Percentiles rank a stretch among this genome's conserved stretches.
These are phyloP conservation scores for Cetradonia linearis DNA, from an alignment of 495 filamentous ascomycete genomes.

Conservation along the genomic window DNA sequence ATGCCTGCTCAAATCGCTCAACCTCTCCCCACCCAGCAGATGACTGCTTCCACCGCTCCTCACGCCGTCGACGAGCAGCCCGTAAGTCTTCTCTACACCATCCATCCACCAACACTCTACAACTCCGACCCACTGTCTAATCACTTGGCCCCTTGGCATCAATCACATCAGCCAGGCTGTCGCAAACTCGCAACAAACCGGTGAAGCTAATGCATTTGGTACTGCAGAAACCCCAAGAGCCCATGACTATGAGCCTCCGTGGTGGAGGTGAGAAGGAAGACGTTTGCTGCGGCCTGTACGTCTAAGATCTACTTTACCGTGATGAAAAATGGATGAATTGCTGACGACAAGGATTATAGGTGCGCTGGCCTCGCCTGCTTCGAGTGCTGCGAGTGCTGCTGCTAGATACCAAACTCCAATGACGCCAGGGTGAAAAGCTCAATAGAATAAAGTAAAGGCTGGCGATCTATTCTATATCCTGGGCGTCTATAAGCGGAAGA, in stretches of 20 bases:
- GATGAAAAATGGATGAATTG: neutral
- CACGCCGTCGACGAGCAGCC: conserved; percentile 6
- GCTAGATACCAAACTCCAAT: neutral
- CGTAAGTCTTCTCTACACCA: conserved; percentile 2
- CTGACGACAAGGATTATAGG: neutral
- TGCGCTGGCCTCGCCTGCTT: conserved; percentile 17
- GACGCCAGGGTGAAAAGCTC: neutral
- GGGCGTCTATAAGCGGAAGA: neutral
- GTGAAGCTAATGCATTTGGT: neutral
- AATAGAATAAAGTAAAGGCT: neutral
- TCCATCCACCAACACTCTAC: neutral
- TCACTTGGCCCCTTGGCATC: conserved; percentile 10
- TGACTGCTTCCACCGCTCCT: conserved; percentile 7
- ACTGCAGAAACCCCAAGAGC: conserved; percentile 11
- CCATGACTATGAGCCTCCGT: conserved; percentile 14
- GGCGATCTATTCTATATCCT: neutral
- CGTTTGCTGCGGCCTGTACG: conserved; percentile 13
- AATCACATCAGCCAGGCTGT: neutral
- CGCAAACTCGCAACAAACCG: neutral
- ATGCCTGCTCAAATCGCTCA: conserved; percentile 14
- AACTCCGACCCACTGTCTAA: neutral
- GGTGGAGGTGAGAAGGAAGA: conserved; percentile 14
- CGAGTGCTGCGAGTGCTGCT: conserved; percentile 17
- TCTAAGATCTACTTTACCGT: neutral
- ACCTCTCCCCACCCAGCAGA: conserved; percentile 11